Base-by-base conservation (phyloP, 2,329 filamentous ascomycete genomes). In the Cladosporium sp. region DNA sequence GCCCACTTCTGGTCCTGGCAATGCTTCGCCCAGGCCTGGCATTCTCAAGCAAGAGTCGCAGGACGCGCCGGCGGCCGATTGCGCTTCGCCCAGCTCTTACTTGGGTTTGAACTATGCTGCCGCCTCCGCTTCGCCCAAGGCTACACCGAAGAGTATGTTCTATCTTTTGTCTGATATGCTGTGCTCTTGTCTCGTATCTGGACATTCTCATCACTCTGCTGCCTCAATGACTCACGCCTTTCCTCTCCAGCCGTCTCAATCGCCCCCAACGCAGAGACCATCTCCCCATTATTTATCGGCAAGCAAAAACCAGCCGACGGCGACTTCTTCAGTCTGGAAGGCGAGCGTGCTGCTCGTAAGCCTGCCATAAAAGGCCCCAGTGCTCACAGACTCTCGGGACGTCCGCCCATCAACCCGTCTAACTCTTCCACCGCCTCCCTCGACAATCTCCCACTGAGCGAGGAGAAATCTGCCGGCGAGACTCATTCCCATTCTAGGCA, bases 271-370 rank as follows among this genome's bases (percentile, higher is more conserved):
- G 61, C 70, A 24, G 73, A 75, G 54, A 68, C 66, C 41, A 73
- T 75, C 41, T 76, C 74, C 18, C 73, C 74, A 32, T 57, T 74
- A 54, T 69, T 76, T 54, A 68, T 70, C 20, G 73, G 68, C 19
- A 71, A 69, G 48, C 65, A 70, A 52, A 76, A 76, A 54, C 69
- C 71, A 19, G 58, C 69, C 39, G 70, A 75, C 24, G 67, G 69
- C 17, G 68, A 72, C 27, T 64, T 68, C 34, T 63, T 73, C 40
- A 71, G 71, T 37, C 66, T 70, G 48, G 59, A 66, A 36, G 53
- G 64, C 17, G 68, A 53, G 22, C 43, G 53, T 48, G 59, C 48
- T 41, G 66, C 68, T 30, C 68, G 68, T 38, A 61, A 61, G 47
- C 61, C 63, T 19, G 67, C 63, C 22, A 65, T 71, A 27, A 72